Evolutionary conservation across 2,329 filamentous ascomycete species (phyloP), one percentile per base, ranked within the genome.

Genomic region (Penicillium thymicola): DNA sequence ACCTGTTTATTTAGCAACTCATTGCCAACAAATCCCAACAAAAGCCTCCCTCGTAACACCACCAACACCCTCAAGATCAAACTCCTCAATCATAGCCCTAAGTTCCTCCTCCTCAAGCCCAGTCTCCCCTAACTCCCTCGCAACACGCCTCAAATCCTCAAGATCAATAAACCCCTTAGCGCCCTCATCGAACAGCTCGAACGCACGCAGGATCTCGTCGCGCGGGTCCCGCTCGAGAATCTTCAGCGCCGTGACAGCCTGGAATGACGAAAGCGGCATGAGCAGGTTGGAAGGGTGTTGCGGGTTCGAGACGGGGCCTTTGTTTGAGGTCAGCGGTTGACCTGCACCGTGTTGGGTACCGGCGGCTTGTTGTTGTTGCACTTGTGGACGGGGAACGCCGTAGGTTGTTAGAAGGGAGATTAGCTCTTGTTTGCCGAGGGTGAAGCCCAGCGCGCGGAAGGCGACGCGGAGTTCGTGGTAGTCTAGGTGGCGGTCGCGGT

Each of bases 391-490:
- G 27, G 89, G 83, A 3, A 89, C 82, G 61, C 92, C 94, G 74
- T 94, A 87, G n/a, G 85, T 82, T 57, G 90, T 89, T 59, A 99
- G 83, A 60, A 95, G 85, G 44, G 83, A 79, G 67, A 93, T 87
- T 59, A 96, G 91, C 66, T 96, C 91, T 60, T 86, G 81, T 74
- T 96, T 96, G 57, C 90, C 84, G 48, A 96, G 81, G 68, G 95
- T 91, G 79, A 97, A 97, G 62, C 94, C 94, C 1, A 99, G 86
- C 4, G 94, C 94, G 73, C 95, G 94, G 68, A 97, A 87, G 59
- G 93, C 92, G 77, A 97, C 94, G 76, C 94, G 93, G 73, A 97
- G 90, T 78, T 99, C 94, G 78, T 97, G 94, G 80, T 96, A 97
- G 79, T 97, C 93, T 71, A 99, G 90, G 75, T 89, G 87, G 45